These are phyloP conservation scores for Fusarium sambucinum DNA, from an alignment of 2,329 filamentous ascomycete genomes.

Conservation along the genomic window DNA sequence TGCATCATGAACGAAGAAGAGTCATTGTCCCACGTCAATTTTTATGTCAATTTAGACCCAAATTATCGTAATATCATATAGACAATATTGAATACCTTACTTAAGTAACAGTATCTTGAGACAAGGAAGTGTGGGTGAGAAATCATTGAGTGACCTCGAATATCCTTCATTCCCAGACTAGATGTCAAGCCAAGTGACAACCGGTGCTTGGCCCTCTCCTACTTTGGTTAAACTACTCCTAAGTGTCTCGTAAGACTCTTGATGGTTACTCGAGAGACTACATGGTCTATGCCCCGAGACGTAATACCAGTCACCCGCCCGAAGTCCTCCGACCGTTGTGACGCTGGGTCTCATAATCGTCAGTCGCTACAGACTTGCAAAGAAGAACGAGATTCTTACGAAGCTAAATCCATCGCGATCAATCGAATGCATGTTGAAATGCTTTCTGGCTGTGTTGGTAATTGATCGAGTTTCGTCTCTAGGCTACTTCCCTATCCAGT, in stretches of 20 bases:
- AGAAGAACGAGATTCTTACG: background rate
- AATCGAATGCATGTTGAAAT: no score
- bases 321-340: background rate
- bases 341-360: background rate
- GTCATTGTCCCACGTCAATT: no score
- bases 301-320: background rate
- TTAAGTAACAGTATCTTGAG: no score
- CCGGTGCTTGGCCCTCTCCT: no score
- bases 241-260: accelerated
- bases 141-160: background rate
- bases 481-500: background rate
- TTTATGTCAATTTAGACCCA: background rate
- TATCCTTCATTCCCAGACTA: background rate
- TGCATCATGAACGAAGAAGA: background rate
- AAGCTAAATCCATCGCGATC: no score
- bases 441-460: background rate
- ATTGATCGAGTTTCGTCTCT: background rate
- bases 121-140: background rate
- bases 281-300: background rate
- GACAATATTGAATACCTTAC: background rate
- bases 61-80: background rate
- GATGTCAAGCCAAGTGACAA: background rate
- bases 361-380: no score
- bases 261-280: no score
- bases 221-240: background rate